Evolutionary conservation across 2,329 filamentous ascomycete genomes (phyloP), one percentile per base, ranked within the genome.

Genomic region (Lecanicillium sp.): DNA sequence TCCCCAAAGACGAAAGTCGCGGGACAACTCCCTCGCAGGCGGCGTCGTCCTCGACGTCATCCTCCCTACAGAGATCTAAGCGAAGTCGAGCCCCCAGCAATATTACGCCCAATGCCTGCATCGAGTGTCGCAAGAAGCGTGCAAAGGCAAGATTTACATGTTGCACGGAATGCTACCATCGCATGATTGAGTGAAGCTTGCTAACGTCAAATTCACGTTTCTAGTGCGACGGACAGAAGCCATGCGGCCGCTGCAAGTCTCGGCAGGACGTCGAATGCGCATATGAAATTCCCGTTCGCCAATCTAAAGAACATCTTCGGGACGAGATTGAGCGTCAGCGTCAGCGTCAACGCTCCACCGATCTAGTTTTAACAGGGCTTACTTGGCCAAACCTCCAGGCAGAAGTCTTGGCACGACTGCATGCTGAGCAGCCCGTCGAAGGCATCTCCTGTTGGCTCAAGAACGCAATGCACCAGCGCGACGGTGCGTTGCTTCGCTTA

Each of bases 231-330:
- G 76, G 76, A 6, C 61, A 70, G 35, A 64, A 51, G 27, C 75
- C 73, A 4, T 78, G 73, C 46, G 62, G 64, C 22, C 64, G 77
- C 43, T 81, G 77, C 56, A 65, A 61, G 42, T n/a, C n/a, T n/a
- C 47, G 58, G 43, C 69, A 68, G 38, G 68, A 71, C 20, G 56
- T 67, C 29, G 67, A 77, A 19, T 81, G 77, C 43, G 51, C 76
- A 15, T 81, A 81, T 57, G 75, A 80, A 47, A 52, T 77, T 9
- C 77, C 75, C 0, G 70, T 80, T 4, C 74, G 76, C 32, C 75
- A 79, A 46, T 79, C 75, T 8, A 81, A 81, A 44, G 75, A 80
- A 44, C 68, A 70, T 38, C 64, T 81, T 7, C 70, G 77, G 30
- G 62, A 60, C 49, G 75, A 80, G 48, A 75, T 80, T 43, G 76